These are phyloP conservation scores for Blastomyces parvus DNA, from an alignment of 2,329 filamentous ascomycete genomes.

Conservation along the genomic window DNA sequence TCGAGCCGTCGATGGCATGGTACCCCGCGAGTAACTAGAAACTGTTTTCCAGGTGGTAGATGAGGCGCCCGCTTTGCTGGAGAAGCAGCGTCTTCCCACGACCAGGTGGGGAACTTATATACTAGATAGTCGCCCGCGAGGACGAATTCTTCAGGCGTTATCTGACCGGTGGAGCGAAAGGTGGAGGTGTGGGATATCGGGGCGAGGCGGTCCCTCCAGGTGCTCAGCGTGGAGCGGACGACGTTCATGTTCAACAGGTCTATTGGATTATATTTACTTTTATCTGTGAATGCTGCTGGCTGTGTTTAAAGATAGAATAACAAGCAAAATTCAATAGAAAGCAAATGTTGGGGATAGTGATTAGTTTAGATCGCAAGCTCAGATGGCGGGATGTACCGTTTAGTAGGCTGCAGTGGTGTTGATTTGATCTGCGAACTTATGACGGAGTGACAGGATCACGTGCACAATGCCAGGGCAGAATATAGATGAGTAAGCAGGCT, in stretches of 20 bases:
- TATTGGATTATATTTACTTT: background rate
- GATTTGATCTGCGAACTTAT: background rate
- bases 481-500: background rate
- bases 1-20: slow-evolving; percentile 86
- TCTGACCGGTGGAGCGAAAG: slow-evolving; percentile 86
- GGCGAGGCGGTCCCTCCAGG: slow-evolving; percentile 81
- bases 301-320: background rate
- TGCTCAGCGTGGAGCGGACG: slow-evolving; percentile 85
- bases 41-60: slow-evolving; percentile 86
- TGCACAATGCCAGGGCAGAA: background rate
- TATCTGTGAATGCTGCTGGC: background rate
- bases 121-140: slow-evolving; percentile 94
- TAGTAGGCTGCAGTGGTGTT: background rate
- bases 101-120: slow-evolving; percentile 98
- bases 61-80: slow-evolving; percentile 67
- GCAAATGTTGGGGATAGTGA: background rate
- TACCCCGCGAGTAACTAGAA: slow-evolving; percentile 85
- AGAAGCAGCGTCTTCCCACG: slow-evolving; percentile 85
- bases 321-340: background rate
- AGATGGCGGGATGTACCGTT: background rate
- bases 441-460: slow-evolving; percentile 6
- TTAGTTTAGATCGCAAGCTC: background rate
- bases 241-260: slow-evolving; percentile 59
- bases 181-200: slow-evolving; percentile 84
- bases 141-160: slow-evolving; percentile 94